phyloP scores from a whole-genome alignment of 2,329 filamentous ascomycete genomes.

The Sporothrix luriei region DNA sequence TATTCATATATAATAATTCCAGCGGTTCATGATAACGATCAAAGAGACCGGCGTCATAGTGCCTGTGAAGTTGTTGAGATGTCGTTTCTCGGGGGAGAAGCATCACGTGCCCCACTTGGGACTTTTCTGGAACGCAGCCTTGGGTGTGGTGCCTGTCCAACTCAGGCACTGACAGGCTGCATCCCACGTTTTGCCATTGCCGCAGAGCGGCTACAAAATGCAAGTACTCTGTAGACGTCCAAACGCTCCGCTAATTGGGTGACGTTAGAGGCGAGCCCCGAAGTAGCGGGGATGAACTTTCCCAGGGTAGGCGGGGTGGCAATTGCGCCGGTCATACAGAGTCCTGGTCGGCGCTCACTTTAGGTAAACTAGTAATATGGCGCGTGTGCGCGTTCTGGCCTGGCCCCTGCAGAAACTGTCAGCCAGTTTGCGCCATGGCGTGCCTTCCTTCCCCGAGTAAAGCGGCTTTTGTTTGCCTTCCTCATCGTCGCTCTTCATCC shows the following conservation, averaged over 20 bases:
- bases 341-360: not conserved
- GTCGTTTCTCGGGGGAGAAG: not conserved
- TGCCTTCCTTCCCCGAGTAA: not conserved
- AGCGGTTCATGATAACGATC: not conserved
- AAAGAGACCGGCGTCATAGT: not conserved
- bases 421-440: not conserved
- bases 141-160: slow-evolving; percentile 8
- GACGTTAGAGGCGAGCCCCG: not conserved
- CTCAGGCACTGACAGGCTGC: not conserved
- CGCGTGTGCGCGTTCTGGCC: slow-evolving; percentile 25
- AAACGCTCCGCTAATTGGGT: not conserved
- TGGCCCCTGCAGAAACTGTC: slow-evolving; percentile 26
- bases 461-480: slow-evolving; percentile 7
- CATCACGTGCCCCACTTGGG: slow-evolving; percentile 4
- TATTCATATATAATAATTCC: not conserved
- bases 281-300: slow-evolving; percentile 23
- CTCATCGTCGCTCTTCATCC: slow-evolving; percentile 9
- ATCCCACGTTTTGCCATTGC: not conserved
- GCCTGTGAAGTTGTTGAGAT: not conserved
- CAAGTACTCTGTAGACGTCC: too few relatives aligned
- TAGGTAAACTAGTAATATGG: slow-evolving; percentile 14
- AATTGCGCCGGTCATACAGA: slow-evolving; percentile 17
- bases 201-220: not conserved
- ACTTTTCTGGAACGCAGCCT: not conserved
- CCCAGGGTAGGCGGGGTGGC: slow-evolving; percentile 20